phyloP scores from a whole-genome alignment of 2,329 filamentous ascomycete species.

The Cercospora zeae-maydis region DNA sequence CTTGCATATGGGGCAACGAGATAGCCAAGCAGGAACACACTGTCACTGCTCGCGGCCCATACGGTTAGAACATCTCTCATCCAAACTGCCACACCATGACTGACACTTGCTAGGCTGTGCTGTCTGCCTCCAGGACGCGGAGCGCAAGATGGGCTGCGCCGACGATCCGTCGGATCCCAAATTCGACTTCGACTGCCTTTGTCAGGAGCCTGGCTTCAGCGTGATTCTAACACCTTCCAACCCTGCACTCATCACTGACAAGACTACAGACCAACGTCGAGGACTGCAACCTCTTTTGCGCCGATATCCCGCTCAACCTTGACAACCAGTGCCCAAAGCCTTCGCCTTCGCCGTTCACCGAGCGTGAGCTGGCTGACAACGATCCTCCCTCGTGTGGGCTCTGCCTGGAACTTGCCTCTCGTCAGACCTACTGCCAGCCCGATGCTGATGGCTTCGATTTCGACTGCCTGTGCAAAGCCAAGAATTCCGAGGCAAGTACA shows the following conservation, averaged over 20 bases:
- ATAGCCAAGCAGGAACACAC: background rate
- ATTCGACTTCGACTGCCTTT: background rate
- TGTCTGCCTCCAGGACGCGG: background rate
- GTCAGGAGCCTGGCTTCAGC: background rate
- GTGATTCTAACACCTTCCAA: background rate
- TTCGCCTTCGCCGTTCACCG: background rate
- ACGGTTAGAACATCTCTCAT: background rate
- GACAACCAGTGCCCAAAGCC: background rate
- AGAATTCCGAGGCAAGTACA: background rate
- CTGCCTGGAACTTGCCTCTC: slow-evolving; percentile 2
- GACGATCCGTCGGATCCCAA: background rate
- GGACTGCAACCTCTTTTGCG: slow-evolving; percentile 2
- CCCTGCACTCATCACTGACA: background rate
- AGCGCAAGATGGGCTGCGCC: background rate
- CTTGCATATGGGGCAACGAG: background rate
- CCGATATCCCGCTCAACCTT: background rate
- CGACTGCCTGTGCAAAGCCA: background rate
- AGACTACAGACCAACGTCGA: background rate
- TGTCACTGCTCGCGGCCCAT: background rate
- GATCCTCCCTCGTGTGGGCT: background rate
- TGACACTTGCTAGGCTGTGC: background rate
- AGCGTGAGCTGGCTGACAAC: background rate
- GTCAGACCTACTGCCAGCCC: background rate
- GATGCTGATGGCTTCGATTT: background rate
- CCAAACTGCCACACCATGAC: background rate